These are phyloP conservation scores for Tolypocladium endophyticum DNA, from an alignment of 2,329 filamentous ascomycete genomes.

Conservation along the genomic window DNA sequence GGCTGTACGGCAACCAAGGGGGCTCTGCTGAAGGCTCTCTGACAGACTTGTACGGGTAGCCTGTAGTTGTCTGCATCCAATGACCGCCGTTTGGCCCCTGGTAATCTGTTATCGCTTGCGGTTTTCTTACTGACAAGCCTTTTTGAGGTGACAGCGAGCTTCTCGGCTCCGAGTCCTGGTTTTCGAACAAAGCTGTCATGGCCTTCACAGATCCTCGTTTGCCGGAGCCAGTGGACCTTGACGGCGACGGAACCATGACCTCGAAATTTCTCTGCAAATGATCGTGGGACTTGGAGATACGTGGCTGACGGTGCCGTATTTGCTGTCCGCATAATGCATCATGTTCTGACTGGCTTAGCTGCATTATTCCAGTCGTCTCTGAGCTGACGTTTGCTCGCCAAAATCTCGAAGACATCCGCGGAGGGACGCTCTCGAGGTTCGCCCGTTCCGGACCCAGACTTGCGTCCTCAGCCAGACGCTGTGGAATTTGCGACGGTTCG, in stretches of 20 bases:
- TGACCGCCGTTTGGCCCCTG: background rate
- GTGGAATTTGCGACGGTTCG: background rate
- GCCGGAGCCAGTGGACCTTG: slow-evolving; percentile 8
- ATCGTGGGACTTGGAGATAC: slow-evolving; percentile 6
- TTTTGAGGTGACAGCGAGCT: background rate
- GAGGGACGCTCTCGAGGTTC: slow-evolving; percentile 7
- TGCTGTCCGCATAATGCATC: background rate
- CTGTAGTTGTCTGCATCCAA: background rate
- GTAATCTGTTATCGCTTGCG: background rate
- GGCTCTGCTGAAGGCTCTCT: background rate
- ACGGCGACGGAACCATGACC: background rate
- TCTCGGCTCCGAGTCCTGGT: slow-evolving; percentile 5
- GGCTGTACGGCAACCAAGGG: background rate
- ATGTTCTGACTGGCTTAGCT: background rate
- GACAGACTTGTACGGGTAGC: background rate
- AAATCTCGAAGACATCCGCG: slow-evolving; percentile 8
- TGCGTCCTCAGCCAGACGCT: background rate
- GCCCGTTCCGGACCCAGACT: background rate
- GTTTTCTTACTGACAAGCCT: background rate
- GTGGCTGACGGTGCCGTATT: background rate
- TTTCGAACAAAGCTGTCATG: slow-evolving; percentile 43
- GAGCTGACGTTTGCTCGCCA: background rate
- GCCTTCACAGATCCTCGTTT: slow-evolving; percentile 30
- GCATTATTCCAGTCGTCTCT: background rate
- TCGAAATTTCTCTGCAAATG: slow-evolving; percentile 2